Conservation (phyloP, 2,329 filamentous ascomycete genomes). For the Apiospora hydei region DNA sequence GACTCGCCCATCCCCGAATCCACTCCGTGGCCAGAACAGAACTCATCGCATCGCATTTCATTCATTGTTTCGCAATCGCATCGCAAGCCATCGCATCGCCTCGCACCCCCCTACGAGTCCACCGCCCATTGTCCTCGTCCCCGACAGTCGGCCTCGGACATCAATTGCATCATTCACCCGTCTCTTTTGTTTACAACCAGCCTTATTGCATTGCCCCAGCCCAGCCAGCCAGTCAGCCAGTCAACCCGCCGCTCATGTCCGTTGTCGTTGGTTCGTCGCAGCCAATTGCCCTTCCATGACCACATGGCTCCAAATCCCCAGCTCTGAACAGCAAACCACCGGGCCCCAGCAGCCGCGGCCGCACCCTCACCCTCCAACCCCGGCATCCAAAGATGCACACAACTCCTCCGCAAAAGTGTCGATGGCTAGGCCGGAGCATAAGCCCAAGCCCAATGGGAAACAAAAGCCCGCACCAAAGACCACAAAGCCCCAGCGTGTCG, state of each 20-base stretch:
- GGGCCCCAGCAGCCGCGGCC: background rate
- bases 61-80: background rate
- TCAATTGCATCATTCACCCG: background rate
- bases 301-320: slow-evolving; percentile 13
- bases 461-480: background rate
- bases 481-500: background rate
- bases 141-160: background rate
- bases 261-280: slow-evolving; percentile 14
- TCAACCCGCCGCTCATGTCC: slow-evolving; percentile 7
- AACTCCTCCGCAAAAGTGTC: slow-evolving; percentile 18
- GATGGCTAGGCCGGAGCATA: slow-evolving; percentile 24
- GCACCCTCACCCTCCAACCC: background rate
- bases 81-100: background rate
- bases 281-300: slow-evolving; percentile 20
- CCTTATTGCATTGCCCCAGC: background rate
- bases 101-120: background rate
- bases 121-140: background rate
- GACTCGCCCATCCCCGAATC: slow-evolving; percentile 7
- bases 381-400: slow-evolving; percentile 17
- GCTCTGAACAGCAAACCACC: slow-evolving; percentile 9
- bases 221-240: too few relatives aligned
- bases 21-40: slow-evolving; percentile 5
- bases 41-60: slow-evolving; percentile 4
- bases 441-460: slow-evolving; percentile 17
- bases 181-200: background rate